A percentile compares a stretch with the other conserved stretches of the same genome.
These are phyloP conservation scores for Anacardium occidentale DNA, from an alignment of 345 rosid genomes.

Conservation along the genomic window DNA sequence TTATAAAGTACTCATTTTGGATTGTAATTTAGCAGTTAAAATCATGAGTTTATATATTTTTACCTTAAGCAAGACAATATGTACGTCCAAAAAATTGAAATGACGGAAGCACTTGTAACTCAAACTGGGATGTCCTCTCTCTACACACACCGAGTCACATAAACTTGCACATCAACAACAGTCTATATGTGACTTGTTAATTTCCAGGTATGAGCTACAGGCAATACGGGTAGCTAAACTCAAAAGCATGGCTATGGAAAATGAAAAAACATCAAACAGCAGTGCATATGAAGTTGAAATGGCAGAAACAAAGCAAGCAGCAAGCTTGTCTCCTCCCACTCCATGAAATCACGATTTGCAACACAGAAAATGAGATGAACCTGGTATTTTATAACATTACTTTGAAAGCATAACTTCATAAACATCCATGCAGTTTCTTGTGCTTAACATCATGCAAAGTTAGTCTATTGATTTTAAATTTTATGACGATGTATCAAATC, in stretches of 20 bases:
- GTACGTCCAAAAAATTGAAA: neutral
- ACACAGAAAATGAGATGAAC: neutral
- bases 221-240: slow-evolving; percentile 42
- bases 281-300: slow-evolving; percentile 55
- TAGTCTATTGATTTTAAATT: neutral
- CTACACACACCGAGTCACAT: neutral
- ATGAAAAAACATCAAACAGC: slow-evolving; percentile 28
- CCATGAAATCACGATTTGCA: slow-evolving; percentile 22
- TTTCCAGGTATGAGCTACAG: slow-evolving; percentile 51
- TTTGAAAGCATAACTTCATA: neutral
- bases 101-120: neutral
- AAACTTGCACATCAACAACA: neutral
- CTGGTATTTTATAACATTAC: slow-evolving; percentile 17
- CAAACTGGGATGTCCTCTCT: neutral
- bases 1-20: neutral
- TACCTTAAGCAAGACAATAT: neutral
- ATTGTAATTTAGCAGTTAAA: neutral
- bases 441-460: slow-evolving; percentile 5
- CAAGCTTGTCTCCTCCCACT: slow-evolving; percentile 27
- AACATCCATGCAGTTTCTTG: neutral
- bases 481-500: neutral
- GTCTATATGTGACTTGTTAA: neutral
- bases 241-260: slow-evolving; percentile 34
- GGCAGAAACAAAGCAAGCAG: slow-evolving; percentile 45
- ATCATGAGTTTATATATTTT: neutral